Evolutionary conservation across 2,329 filamentous ascomycete species (phyloP), one percentile per base, ranked within the genome.

Genomic region (Colletotrichum shisoi): DNA sequence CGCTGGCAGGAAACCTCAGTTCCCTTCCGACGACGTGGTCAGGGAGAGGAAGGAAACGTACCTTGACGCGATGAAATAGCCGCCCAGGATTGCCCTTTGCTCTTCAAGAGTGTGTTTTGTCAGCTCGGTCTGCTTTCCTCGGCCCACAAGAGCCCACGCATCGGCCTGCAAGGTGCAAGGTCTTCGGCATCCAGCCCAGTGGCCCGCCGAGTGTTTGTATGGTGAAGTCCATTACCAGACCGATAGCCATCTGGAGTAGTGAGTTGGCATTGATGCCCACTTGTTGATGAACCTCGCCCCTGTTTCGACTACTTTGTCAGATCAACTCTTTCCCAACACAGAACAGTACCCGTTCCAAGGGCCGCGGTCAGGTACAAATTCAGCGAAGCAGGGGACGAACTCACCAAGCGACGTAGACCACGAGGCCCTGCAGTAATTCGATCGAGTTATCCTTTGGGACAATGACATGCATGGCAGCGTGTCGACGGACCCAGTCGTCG

Each of bases 201-300:
- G 57, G 0, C 54, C 68, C 12, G 67, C 69, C 1, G 69, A 67
- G 3, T 44, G 71, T 75, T 53, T 77, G 76, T 0, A 82, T 68
- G 1, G 75, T 76, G 2, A 82, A 73, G 13, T 82, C 79, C 4
- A 77, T 68, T 1, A 80, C 74, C 1, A 82, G 64, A 0, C 77
- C 76, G 0, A 76, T 69, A 3, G 79, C 78, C 15, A 82, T 70
- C 12, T 82, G 80, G 0, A 82, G 44, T 0, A 82, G 65, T 0
- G 74, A 76, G 4, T 79, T 81, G 2, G 74, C 75, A 17, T 77
- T 75, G 2, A 72, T 71, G 0, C 80, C 78, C 12, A 77, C 67
- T 49, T 79, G 79, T 48, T 77, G 77, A 53, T 79, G 76, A 44
- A 77, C 75, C 56, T 82, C 79, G 39, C 76, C 77, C 78, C 79